Percentiles rank a stretch among this genome's conserved stretches.
Conservation (phyloP, 2,329 filamentous ascomycete genomes). For the Aspergillus aculeatinus region DNA sequence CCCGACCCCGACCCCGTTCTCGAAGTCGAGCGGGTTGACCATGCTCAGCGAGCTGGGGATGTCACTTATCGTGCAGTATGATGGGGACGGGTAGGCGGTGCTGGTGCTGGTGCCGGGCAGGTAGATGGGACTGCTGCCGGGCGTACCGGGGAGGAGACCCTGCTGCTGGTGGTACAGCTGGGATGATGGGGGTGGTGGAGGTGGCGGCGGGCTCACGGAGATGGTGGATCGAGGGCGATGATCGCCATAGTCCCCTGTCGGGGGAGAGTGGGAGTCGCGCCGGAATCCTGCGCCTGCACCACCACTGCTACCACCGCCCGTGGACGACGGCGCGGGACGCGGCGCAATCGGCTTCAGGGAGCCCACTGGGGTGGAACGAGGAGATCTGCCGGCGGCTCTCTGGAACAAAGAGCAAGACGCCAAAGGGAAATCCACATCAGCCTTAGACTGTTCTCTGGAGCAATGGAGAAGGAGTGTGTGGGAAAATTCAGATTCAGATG, state of each 20-base stretch:
- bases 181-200: not conserved
- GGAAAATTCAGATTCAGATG: not conserved
- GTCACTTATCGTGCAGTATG: conserved; percentile 11
- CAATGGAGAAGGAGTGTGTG: not conserved
- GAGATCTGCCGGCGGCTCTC: conserved; percentile 17
- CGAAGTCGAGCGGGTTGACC: conserved; percentile 9
- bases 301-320: not conserved
- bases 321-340: conserved; percentile 15
- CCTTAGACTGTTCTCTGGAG: conserved; percentile 12
- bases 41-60: conserved; percentile 10
- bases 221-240: not conserved
- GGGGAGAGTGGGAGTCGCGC: conserved; percentile 4
- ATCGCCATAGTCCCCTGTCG: not conserved
- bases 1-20: not conserved
- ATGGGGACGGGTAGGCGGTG: not conserved
- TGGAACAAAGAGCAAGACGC: conserved; percentile 8
- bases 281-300: not conserved
- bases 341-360: conserved; percentile 22
- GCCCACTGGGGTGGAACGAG: conserved; percentile 11
- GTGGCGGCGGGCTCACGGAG: not conserved
- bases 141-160: not conserved
- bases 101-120: conserved; percentile 2
- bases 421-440: conserved; percentile 17
- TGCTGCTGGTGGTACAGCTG: not conserved
- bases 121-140: not conserved